A percentile compares a stretch with the other conserved stretches of the same genome.
These are phyloP conservation scores for Nemophila menziesii DNA, from an alignment of 257 asterid species.

Conservation along the genomic window DNA sequence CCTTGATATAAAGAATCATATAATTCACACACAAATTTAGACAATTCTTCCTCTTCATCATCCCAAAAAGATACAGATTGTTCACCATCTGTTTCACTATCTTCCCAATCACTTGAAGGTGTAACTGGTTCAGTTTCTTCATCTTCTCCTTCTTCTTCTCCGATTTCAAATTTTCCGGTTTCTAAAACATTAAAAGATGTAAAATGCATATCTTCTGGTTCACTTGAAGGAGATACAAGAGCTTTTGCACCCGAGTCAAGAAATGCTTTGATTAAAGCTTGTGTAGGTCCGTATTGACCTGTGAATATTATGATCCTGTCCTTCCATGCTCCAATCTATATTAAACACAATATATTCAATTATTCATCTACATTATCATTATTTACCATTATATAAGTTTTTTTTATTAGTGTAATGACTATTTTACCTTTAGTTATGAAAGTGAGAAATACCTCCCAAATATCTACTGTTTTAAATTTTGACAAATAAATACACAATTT, in stretches of 20 bases:
- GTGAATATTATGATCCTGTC: conserved; percentile 87
- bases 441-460: too few species aligned
- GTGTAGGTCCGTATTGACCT: conserved; percentile 74
- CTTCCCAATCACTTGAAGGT: conserved; percentile 92
- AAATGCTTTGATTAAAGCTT: conserved; percentile 68
- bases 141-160: conserved; percentile 66
- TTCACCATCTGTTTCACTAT: conserved; percentile 62
- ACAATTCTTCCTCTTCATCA: conserved; percentile 77
- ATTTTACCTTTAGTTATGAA: too few species aligned
- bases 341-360: conserved; percentile 8
- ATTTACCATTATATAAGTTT: too few species aligned
- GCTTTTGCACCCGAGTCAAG: conserved; percentile 95
- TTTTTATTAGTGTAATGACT: too few species aligned
- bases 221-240: conserved; percentile 73
- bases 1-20: conserved; percentile 72
- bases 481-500: too few species aligned
- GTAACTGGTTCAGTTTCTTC: conserved; percentile 46
- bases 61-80: conserved; percentile 50
- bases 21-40: conserved; percentile 57
- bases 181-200: conserved; percentile 54
- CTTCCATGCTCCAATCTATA: conserved; percentile 91
- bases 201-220: conserved; percentile 72
- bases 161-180: conserved; percentile 84
- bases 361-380: conserved; percentile 6
- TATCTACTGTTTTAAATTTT: too few species aligned